A percentile compares a stretch with the other conserved stretches of the same genome.
Evolutionary conservation across 495 filamentous ascomycete species (phyloP).

Genomic region (Usnea hakonensis): DNA sequence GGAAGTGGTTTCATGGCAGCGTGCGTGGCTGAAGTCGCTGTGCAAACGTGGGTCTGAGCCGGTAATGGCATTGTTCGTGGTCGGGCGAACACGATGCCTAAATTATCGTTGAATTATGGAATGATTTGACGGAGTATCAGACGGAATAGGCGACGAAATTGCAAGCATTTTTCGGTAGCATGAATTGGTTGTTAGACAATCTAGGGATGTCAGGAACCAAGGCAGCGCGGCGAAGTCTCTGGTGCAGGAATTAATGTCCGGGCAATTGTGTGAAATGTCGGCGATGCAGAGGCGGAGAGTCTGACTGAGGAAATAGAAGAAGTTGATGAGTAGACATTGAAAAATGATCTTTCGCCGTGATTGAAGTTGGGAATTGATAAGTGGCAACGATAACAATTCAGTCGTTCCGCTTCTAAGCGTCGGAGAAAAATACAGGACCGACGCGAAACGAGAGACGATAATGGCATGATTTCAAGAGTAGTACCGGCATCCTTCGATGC

Average conservation of each 20-base stretch:
- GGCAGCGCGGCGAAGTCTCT: background rate
- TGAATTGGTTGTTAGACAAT: background rate
- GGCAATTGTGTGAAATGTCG: background rate
- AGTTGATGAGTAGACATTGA: background rate
- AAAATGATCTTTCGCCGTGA: background rate
- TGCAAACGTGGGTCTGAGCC: background rate
- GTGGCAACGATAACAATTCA: background rate
- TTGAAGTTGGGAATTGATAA: background rate
- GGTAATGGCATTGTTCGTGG: background rate
- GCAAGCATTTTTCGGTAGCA: background rate
- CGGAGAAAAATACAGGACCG: background rate
- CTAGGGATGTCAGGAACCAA: background rate
- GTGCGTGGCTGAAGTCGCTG: background rate
- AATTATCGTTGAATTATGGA: background rate
- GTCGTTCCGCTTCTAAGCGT: background rate
- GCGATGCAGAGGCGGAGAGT: background rate
- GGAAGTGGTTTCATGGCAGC: background rate
- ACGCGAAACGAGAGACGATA: background rate
- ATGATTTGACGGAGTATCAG: background rate
- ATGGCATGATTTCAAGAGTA: background rate
- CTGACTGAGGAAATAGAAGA: background rate
- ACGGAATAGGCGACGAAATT: background rate
- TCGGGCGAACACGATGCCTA: background rate
- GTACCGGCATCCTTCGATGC: background rate
- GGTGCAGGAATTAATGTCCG: background rate